Base-by-base conservation (phyloP, 495 filamentous ascomycete species). In the Elasticomyces elasticus region DNA sequence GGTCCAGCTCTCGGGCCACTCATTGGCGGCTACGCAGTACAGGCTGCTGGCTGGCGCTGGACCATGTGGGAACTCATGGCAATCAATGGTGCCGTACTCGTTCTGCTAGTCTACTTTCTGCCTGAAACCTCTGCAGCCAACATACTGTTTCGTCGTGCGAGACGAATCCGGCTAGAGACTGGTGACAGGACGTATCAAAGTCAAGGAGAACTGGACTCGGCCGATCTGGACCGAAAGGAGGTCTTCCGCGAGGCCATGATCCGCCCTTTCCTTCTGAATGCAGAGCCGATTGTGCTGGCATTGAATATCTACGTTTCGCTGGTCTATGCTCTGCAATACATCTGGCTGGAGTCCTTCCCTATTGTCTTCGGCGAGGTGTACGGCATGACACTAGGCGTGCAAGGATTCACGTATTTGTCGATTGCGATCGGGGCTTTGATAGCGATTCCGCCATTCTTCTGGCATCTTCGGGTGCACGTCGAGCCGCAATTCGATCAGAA, bases 301-400 rank as follows among this genome's bases (percentile, higher is more conserved):
- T 31, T 66, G 19, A 63, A 66, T 40, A 33, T 67, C 6, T 71
- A 69, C 58, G 65, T 59, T 17, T 65, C 63, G 4, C 54, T 69
- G 19, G 25, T 67, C 17, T 71, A 71, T 49, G 67, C 55, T 1
- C 28, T 67, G 11, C 51, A 64, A 10, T 92, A 91, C 67, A 79
- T 48, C 10, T 48, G 42, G 12, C 17, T 44, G 12, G 40, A 44
- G 40, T 44, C 40, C 12, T 10, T 37, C 10, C 31, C 31, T 10
- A 10, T 37, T 10, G 31, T n/a, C 10, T 44, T 44, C 40, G 19
- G 23, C 9, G 10, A 22, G 19, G 7, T 10, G 12, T 44, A 44
- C 40, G 10, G 19, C 19, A 9, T 44, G 12, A 10, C 12, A 9
- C 40, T 10, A 11, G 40, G 40, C 19, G 9, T 44, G 7, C 13